These are phyloP conservation scores for Aspergillus saccharolyticus DNA, from an alignment of 495 filamentous ascomycete genomes.

Conservation along the genomic window DNA sequence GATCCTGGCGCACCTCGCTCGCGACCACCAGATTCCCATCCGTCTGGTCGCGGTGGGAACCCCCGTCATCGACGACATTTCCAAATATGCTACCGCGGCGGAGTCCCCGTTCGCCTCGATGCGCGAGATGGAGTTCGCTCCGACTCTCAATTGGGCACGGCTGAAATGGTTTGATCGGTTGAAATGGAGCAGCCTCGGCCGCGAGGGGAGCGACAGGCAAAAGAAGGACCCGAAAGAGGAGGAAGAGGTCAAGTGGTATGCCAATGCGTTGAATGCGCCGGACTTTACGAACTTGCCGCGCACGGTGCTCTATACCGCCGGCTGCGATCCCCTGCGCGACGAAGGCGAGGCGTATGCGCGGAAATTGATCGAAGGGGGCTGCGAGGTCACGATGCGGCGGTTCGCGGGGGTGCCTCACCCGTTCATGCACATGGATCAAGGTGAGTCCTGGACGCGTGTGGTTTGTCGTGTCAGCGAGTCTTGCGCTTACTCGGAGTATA, in stretches of 20 bases:
- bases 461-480: no score
- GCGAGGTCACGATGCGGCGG: no score
- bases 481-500: no score
- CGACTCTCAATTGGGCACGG: slow-evolving; percentile 44
- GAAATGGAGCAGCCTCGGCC: slow-evolving; percentile 2
- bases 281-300: slow-evolving; percentile 38
- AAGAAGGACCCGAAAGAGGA: no score
- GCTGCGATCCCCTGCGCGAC: slow-evolving; percentile 46
- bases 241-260: no score
- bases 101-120: slow-evolving; percentile 46
- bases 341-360: slow-evolving; percentile 49
- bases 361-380: slow-evolving; percentile 28
- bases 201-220: no score
- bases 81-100: slow-evolving; percentile 31
- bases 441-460: no score
- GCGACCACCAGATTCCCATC: slow-evolving; percentile 41
- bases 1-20: slow-evolving; percentile 45
- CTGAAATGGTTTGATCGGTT: slow-evolving; percentile 43
- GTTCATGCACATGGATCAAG: no score
- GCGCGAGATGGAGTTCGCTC: slow-evolving; percentile 37
- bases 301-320: slow-evolving; percentile 46
- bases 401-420: no score
- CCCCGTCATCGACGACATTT: slow-evolving; percentile 35
- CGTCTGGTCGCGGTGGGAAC: slow-evolving; percentile 35
- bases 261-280: slow-evolving; percentile 29